A percentile compares a stretch with the other conserved stretches of the same genome.
Conservation (phyloP, 495 filamentous ascomycete genomes). For the Talaromyces liani region DNA sequence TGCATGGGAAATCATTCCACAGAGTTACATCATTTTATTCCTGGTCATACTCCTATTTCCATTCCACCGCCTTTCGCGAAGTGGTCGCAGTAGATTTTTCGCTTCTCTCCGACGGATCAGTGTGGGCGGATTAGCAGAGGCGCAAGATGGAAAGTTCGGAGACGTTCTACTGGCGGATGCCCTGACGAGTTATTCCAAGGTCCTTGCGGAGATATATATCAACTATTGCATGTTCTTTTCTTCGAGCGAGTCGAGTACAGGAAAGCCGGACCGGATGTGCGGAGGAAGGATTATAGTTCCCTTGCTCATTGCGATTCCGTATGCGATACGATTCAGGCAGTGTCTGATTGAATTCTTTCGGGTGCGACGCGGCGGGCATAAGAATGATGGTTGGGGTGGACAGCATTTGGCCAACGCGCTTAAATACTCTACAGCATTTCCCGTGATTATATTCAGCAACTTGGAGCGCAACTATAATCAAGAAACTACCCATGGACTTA, state of each 20-base stretch:
- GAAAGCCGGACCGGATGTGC: constrained; percentile 70
- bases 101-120: constrained; percentile 61
- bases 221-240: constrained; percentile 83
- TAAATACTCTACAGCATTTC: constrained; percentile 89
- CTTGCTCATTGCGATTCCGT: constrained; percentile 72
- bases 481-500: constrained; percentile 42
- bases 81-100: constrained; percentile 71
- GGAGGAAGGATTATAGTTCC: constrained; percentile 71
- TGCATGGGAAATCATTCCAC: constrained; percentile 71
- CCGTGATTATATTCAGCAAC: constrained; percentile 73
- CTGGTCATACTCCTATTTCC: constrained; percentile 64
- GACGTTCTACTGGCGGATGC: constrained; percentile 94
- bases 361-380: constrained; percentile 44
- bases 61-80: constrained; percentile 57
- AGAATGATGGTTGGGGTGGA: constrained; percentile 57
- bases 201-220: constrained; percentile 84
- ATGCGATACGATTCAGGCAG: constrained; percentile 79
- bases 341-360: constrained; percentile 84
- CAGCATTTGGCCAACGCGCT: constrained; percentile 87
- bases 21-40: constrained; percentile 67
- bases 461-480: constrained; percentile 63
- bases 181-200: constrained; percentile 87
- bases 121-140: constrained; percentile 72
- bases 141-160: constrained; percentile 81
- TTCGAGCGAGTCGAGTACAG: constrained; percentile 60